These are phyloP conservation scores for Lepiota subincarnata DNA, from an alignment of 768 basidiomycete genomes.

Conservation along the genomic window DNA sequence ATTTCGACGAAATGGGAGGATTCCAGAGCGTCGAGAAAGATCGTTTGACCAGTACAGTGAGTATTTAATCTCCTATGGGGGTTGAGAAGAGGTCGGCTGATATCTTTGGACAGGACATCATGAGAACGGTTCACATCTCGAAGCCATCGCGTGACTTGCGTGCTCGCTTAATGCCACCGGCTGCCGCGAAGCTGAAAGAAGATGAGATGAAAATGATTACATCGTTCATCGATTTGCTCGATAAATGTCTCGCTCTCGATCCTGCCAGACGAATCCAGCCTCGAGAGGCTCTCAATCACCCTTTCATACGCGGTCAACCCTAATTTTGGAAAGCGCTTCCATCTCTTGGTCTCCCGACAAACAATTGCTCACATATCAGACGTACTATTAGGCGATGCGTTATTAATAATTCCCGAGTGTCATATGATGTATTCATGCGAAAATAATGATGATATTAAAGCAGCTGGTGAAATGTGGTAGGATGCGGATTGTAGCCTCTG, in stretches of 20 bases:
- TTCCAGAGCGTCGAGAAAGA: conserved; percentile 84
- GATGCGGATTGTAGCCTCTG: no score
- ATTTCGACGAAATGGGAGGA: conserved; percentile 90
- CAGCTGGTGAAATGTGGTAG: no score
- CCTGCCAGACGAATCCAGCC: conserved; percentile 85
- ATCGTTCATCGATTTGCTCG: conserved; percentile 85
- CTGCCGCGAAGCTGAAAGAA: conserved; percentile 76
- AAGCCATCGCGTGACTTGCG: conserved; percentile 82
- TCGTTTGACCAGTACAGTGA: conserved; percentile 75
- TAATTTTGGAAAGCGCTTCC: not conserved
- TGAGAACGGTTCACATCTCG: conserved; percentile 76
- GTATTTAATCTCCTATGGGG: conserved; percentile 27
- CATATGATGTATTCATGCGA: not conserved
- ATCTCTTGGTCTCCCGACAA: not conserved
- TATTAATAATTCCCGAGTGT: not conserved
- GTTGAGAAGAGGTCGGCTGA: conserved; percentile 17
- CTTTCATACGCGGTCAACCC: conserved; percentile 61
- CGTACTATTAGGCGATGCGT: not conserved
- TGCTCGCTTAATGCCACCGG: conserved; percentile 75
- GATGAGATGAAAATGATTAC: conserved; percentile 79
- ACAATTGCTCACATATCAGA: not conserved
- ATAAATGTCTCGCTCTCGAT: conserved; percentile 87
- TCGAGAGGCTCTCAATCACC: conserved; percentile 82
- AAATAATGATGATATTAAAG: no score
- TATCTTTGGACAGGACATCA: conserved; percentile 53